phyloP scores from a whole-genome alignment of 2,329 filamentous ascomycete genomes.

The Knoxdaviesia proteae region DNA sequence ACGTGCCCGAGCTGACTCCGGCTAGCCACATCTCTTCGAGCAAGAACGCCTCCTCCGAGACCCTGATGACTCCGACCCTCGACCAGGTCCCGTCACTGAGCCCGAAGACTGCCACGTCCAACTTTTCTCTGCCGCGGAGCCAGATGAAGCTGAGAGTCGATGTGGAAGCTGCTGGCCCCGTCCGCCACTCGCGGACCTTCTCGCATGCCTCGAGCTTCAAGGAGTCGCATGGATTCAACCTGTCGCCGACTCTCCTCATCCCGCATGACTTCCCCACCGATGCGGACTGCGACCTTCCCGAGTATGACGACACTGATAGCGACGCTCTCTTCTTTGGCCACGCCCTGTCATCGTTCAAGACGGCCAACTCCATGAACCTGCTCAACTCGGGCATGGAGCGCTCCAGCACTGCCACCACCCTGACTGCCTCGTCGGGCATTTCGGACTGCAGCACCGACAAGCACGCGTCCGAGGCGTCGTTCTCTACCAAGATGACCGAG shows the following conservation, averaged over 20 bases:
- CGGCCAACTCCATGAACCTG: conserved; percentile 13
- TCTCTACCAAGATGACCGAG: conserved; percentile 29
- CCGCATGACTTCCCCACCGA: conserved; percentile 27
- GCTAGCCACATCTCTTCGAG: conserved; percentile 6
- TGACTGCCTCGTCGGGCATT: conserved; percentile 23
- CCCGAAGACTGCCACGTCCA: conserved; percentile 24
- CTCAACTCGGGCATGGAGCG: conserved; percentile 15
- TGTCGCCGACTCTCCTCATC: conserved; percentile 42
- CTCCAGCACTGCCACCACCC: conserved; percentile 33
- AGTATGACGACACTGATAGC: conserved; percentile 13
- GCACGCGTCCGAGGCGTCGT: conserved; percentile 32
- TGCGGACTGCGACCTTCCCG: conserved; percentile 3
- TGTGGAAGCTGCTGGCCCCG: conserved; percentile 8
- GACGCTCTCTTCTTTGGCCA: conserved; percentile 7
- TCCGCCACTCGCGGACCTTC: conserved; percentile 16
- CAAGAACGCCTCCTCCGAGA: conserved; percentile 11
- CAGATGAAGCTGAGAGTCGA: conserved; percentile 12
- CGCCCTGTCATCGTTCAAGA: conserved; percentile 4
- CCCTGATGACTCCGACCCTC: no score
- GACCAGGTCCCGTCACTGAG: conserved; percentile 22
- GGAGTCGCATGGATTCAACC: conserved; percentile 35
- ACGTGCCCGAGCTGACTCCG: conserved; percentile 10
- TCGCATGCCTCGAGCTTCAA: conserved; percentile 33
- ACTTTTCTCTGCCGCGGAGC: conserved; percentile 28
- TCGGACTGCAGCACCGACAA: conserved; percentile 27